Evolutionary conservation across 2,329 filamentous ascomycete species (phyloP).

Genomic region (Plenodomus lindquistii): DNA sequence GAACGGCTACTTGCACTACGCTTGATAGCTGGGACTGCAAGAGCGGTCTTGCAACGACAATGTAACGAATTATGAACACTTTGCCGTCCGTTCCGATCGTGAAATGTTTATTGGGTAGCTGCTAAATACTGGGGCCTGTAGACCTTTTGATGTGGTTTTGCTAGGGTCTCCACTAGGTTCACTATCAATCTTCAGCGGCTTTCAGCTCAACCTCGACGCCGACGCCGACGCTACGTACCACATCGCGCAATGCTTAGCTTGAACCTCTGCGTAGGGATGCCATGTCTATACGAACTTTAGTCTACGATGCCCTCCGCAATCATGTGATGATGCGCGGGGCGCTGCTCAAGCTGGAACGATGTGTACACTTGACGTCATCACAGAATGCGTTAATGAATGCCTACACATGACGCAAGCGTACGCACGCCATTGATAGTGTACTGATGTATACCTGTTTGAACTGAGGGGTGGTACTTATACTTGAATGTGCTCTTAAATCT

Average conservation of each 20-base stretch:
- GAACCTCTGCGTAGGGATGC: neutral
- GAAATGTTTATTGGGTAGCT: too few species aligned
- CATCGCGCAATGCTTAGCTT: neutral
- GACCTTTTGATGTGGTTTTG: neutral
- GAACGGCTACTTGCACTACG: constrained; percentile 11
- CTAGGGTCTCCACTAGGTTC: neutral
- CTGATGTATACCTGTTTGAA: neutral
- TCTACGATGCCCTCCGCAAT: neutral
- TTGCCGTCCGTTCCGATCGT: neutral
- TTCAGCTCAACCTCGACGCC: neutral
- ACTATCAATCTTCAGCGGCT: neutral
- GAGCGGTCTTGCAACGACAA: constrained; percentile 10
- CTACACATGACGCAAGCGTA: neutral
- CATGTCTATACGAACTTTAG: neutral
- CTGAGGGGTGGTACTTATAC: neutral
- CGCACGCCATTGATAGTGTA: neutral
- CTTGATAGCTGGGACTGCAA: constrained; percentile 13
- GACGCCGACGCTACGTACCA: neutral
- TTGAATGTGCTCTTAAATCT: neutral
- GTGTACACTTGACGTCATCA: neutral
- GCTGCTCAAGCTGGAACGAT: too few species aligned
- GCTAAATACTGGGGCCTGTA: neutral
- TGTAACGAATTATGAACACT: constrained; percentile 6
- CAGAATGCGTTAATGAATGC: neutral
- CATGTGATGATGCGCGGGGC: neutral